phyloP scores from a whole-genome alignment of 768 basidiomycete genomes.

The Boletus tylopilopsis region DNA sequence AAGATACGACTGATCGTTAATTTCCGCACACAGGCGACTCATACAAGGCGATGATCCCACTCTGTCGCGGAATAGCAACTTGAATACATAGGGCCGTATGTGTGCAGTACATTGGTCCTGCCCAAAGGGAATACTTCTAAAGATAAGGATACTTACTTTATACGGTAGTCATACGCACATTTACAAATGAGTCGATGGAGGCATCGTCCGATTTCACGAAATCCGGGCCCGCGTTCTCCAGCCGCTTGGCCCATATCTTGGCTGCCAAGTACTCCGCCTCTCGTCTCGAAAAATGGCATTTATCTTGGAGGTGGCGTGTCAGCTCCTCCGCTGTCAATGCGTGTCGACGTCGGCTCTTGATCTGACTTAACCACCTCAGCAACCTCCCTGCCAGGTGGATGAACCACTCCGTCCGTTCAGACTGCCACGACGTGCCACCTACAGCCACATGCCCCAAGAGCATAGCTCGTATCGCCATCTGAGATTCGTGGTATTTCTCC shows the following conservation, averaged over 20 bases:
- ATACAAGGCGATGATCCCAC: background rate
- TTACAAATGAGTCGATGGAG: slow-evolving; percentile 10
- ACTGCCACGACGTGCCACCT: slow-evolving; percentile 14
- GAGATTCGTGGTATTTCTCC: slow-evolving; percentile 34
- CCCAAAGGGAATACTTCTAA: slow-evolving; percentile 4
- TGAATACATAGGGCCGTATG: background rate
- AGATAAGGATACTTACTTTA: background rate
- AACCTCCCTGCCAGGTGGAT: slow-evolving; percentile 20
- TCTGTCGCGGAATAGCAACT: slow-evolving; percentile 2
- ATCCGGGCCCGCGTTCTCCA: slow-evolving; percentile 19
- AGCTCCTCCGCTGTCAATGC: slow-evolving; percentile 19
- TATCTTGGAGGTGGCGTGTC: slow-evolving; percentile 20
- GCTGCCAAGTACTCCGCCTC: slow-evolving; percentile 22
- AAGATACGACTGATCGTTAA: slow-evolving; percentile 1
- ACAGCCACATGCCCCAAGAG: slow-evolving; percentile 18
- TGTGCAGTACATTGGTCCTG: background rate
- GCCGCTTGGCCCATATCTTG: slow-evolving; percentile 23
- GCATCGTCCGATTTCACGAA: slow-evolving; percentile 22
- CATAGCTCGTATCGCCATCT: slow-evolving; percentile 19
- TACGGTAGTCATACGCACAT: background rate
- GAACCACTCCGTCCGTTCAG: slow-evolving; percentile 24
- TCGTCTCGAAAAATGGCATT: slow-evolving; percentile 19
- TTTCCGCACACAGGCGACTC: slow-evolving; percentile 7
- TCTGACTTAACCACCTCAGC: slow-evolving; percentile 18
- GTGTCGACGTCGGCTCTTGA: slow-evolving; percentile 8